Base-by-base conservation (phyloP, 345 rosid genomes). In the Populus alba region DNA sequence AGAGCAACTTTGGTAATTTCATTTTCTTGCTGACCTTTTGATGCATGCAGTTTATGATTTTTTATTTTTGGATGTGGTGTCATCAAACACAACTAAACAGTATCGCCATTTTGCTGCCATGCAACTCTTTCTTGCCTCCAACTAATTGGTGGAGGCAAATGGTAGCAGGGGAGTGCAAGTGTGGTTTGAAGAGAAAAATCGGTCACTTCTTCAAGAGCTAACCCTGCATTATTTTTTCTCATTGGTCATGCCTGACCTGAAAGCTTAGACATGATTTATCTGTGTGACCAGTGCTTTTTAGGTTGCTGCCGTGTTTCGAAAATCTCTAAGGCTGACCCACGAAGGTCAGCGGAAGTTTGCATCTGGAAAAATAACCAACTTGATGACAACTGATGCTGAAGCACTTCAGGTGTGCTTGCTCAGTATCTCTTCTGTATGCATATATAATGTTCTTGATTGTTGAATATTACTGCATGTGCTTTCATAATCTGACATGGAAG, bases 381-480 rank as follows among this genome's bases (percentile, higher is more conserved):
- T 96, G 89, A 96, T 96, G 99, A 94, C 98, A 35, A 92, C 97
- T 66, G 99, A 94, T 89, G 90, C 98, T 77, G 98, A 94, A 83
- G 84, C 97, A 73, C 97, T 96, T 74, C 99, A 96, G 97, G 99
- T 83, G 86, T 80, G 82, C 33, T 70, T 68, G 71, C 70, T 72
- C 55, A 33, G 55, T 61, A 59, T 77, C 13, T 49, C 39, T 61
- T 75, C 61, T 39, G 45, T 20, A 22, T 66, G 38, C 29, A 22
- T 53, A 27, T 39, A 57, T 63, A 25, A 79, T 57, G 18, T 43
- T n/a, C 59, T 29, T 78, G 4, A 37, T 66, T 72, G 31, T n/a
- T 63, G 61, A 10, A 11, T 15, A 10, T 45, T 25, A 55, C 25
- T 70, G 3, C 53, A 22, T 66, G 57, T 23, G 20, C 66, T 71